Evolutionary conservation across 2,329 filamentous ascomycete species (phyloP).

Genomic region (Pezicula rhizophila): DNA sequence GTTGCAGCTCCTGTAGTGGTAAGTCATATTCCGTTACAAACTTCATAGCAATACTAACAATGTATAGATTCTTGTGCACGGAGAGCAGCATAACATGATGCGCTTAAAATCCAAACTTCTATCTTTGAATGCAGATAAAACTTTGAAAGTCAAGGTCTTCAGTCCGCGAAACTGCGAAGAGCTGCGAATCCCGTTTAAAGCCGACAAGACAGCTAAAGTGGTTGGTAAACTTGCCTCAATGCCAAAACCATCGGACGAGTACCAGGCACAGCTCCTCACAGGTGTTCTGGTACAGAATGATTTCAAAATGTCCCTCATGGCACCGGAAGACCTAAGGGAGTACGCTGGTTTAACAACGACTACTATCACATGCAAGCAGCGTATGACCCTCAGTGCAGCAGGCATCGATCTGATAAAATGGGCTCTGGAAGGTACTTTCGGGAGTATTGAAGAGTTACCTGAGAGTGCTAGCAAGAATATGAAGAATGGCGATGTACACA

Average conservation of each 20-base stretch:
- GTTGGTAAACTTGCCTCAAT: constrained; percentile 88
- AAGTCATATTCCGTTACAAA: constrained; percentile 37
- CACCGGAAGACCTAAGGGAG: constrained; percentile 88
- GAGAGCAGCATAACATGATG: constrained; percentile 98
- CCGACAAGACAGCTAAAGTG: constrained; percentile 92
- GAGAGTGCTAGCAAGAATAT: constrained; percentile 32
- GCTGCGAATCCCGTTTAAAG: constrained; percentile 88
- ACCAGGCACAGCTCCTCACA: constrained; percentile 59
- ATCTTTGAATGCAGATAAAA: constrained; percentile 79
- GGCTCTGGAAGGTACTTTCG: constrained; percentile 92
- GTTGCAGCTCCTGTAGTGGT: constrained; percentile 88
- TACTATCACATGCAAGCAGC: constrained; percentile 87
- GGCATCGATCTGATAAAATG: constrained; percentile 88
- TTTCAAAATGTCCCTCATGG: constrained; percentile 96
- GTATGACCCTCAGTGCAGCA: constrained; percentile 79
- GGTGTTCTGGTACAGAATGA: constrained; percentile 96
- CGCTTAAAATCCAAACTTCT: constrained; percentile 90
- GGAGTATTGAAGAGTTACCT: constrained; percentile 65
- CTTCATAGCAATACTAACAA: constrained; percentile 13
- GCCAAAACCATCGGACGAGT: constrained; percentile 48
- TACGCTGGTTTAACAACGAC: constrained; percentile 97
- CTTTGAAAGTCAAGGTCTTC: constrained; percentile 78
- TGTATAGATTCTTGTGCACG: constrained; percentile 82
- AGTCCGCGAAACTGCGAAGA: constrained; percentile 94
- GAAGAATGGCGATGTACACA: constrained; percentile 31